Conservation (phyloP, 345 rosid species). For the Eucalyptus shirleyi region DNA sequence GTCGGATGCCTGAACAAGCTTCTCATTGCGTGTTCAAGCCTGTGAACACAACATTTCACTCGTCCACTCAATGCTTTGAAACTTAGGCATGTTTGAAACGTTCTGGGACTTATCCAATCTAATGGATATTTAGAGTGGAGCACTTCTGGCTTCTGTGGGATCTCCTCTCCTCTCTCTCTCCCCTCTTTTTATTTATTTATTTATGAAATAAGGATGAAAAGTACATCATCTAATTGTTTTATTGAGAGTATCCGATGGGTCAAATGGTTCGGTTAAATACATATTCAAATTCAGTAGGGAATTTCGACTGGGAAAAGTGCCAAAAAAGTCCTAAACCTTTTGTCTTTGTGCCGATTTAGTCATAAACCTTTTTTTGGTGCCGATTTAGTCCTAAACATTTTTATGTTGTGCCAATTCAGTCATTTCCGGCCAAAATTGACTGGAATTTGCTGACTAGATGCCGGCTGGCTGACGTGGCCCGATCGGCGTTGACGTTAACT, state of each 20-base stretch:
- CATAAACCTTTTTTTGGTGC: too few relatives aligned
- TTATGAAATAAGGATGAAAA: background rate
- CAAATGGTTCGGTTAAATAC: background rate
- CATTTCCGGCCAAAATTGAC: too few relatives aligned
- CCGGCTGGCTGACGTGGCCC: too few relatives aligned
- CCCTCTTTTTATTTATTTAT: accelerated
- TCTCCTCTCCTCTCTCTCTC: background rate
- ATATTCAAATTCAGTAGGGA: background rate
- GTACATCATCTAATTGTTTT: background rate
- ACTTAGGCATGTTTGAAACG: background rate
- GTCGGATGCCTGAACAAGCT: background rate
- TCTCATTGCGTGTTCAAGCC: background rate
- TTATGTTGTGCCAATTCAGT: too few relatives aligned
- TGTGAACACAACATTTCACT: background rate
- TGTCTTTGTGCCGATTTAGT: too few relatives aligned
- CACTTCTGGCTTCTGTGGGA: background rate
- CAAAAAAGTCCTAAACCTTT: too few relatives aligned
- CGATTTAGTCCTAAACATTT: too few relatives aligned
- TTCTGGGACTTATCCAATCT: background rate
- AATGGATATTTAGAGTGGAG: background rate
- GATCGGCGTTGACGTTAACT: too few relatives aligned
- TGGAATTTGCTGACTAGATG: too few relatives aligned
- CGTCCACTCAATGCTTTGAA: background rate
- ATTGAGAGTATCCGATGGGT: background rate
- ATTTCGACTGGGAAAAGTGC: too few relatives aligned